Conservation (phyloP, 1,284 basidiomycete species). For the Apiotrichum veenhuisii region DNA sequence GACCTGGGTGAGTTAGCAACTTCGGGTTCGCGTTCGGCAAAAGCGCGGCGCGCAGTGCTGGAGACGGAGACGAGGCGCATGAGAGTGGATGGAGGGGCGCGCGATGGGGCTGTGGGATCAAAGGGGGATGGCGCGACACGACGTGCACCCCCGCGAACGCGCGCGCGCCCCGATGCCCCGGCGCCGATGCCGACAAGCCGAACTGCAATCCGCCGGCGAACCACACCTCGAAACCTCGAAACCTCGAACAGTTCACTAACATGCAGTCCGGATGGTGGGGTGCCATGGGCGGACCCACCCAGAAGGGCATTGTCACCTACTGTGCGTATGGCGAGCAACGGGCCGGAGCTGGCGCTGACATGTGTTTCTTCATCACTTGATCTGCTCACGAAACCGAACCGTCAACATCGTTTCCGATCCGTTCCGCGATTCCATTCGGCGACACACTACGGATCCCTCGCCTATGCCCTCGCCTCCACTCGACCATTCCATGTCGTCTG, state of each 20-base stretch:
- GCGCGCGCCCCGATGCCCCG: no score
- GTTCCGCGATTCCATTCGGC: not conserved
- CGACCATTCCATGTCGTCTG: not conserved
- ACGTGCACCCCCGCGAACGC: no score
- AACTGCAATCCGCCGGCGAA: not conserved
- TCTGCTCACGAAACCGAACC: not conserved
- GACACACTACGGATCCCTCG: not conserved
- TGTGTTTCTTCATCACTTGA: not conserved
- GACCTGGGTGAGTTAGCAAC: slow-evolving; percentile 30
- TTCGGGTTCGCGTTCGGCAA: not conserved
- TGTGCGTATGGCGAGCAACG: slow-evolving; percentile 56
- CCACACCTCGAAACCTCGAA: slow-evolving; percentile 3
- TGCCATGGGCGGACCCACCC: slow-evolving; percentile 64
- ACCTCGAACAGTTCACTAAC: slow-evolving; percentile 5
- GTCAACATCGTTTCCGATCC: not conserved
- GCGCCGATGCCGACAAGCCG: not conserved
- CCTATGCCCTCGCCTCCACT: not conserved
- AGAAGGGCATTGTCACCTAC: slow-evolving; percentile 77
- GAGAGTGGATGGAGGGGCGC: not conserved
- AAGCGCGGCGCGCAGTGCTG: not conserved
- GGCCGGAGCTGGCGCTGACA: slow-evolving; percentile 3
- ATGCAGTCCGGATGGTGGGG: slow-evolving; percentile 87
- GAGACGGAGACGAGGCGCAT: not conserved
- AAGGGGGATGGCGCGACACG: no score
- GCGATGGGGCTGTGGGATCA: not conserved